Base-by-base conservation (phyloP, 164 flowering plant species). In the Vitis amurensis region DNA sequence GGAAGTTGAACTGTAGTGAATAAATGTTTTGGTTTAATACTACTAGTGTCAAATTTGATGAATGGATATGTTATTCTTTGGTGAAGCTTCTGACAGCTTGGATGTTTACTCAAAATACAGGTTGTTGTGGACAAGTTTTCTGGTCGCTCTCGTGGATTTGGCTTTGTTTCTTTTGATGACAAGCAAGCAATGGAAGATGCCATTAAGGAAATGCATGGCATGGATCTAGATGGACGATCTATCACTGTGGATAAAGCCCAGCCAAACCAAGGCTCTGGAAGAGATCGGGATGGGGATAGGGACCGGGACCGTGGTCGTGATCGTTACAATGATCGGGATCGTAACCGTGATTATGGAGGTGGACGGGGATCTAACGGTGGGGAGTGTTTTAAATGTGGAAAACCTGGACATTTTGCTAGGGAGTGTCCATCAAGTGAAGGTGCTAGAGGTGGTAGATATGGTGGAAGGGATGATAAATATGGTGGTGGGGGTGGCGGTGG, bases 141-240 rank as follows among this genome's bases (percentile, higher is more conserved):
- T 72, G 91, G 89, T 2, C 89, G 93, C 30, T 89, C 93, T 47
- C 98, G 99, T 78, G 99, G 99, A 57, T 95, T 95, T 85, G 99
- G 98, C 4, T 95, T 95, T 85, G 98, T 95, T 68, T 85, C 97
- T n/a, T 95, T 95, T 86, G 98, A 93, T 77, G 98, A 93, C 44
- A 89, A 90, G 79, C 71, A 80, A 67, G 89, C 93, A 55, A 95
- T 95, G 99, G 99, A 95, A 76, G 99, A 95, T 3, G 99, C 99
- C 11, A 95, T 95, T 75, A 88, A 86, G 47, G 93, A 74, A 13
- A 95, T 95, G 99, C 87, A 93, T 79, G 96, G 97, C n/a, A 82
- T 93, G 75, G 97, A 93, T 60, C 84, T 95, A 53, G 99, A 93
- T 88, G 99, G 99, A 6, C 86, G 98, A 50, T 51, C 81, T 67